Conservation (phyloP, 768 basidiomycete genomes). For the Crassisporium funariophilum region DNA sequence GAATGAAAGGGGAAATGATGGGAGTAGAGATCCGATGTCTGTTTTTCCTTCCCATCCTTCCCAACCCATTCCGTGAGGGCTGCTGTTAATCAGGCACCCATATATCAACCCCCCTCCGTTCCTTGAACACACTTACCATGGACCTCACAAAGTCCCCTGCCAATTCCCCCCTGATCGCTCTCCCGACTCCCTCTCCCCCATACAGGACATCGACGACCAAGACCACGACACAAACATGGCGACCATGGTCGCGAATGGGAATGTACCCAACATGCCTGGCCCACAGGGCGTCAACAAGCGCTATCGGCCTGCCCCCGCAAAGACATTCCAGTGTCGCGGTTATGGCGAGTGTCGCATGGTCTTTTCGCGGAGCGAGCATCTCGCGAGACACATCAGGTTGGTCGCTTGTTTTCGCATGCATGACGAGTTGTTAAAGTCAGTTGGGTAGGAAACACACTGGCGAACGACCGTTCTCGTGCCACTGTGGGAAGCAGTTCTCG, state of each 20-base stretch:
- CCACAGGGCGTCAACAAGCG: conserved; percentile 48
- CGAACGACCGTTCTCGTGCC: conserved; percentile 94
- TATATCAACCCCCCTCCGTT: too few relatives aligned
- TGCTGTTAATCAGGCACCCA: too few relatives aligned
- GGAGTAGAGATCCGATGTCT: too few relatives aligned
- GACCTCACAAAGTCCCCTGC: too few relatives aligned
- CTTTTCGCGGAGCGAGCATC: conserved; percentile 93
- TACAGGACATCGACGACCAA: too few relatives aligned
- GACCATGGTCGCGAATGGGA: conserved; percentile 24
- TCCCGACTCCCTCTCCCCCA: too few relatives aligned
- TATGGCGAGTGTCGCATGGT: conserved; percentile 97
- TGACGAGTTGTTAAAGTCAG: conserved; percentile 7
- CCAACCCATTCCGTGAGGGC: too few relatives aligned
- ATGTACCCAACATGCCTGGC: conserved; percentile 23
- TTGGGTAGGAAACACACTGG: conserved; percentile 90
- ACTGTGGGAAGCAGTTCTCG: conserved; percentile 94
- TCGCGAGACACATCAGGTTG: conserved; percentile 93
- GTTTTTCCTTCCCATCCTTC: too few relatives aligned
- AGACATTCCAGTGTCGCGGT: conserved; percentile 94
- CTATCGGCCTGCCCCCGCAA: conserved; percentile 83
- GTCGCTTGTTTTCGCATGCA: conserved; percentile 25
- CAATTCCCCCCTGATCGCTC: too few relatives aligned
- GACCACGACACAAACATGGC: too few relatives aligned
- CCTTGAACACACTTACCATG: too few relatives aligned
- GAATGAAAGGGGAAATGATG: too few relatives aligned